Conservation (phyloP, 805 yeast species). For the Pichia sporocuriosa region DNA sequence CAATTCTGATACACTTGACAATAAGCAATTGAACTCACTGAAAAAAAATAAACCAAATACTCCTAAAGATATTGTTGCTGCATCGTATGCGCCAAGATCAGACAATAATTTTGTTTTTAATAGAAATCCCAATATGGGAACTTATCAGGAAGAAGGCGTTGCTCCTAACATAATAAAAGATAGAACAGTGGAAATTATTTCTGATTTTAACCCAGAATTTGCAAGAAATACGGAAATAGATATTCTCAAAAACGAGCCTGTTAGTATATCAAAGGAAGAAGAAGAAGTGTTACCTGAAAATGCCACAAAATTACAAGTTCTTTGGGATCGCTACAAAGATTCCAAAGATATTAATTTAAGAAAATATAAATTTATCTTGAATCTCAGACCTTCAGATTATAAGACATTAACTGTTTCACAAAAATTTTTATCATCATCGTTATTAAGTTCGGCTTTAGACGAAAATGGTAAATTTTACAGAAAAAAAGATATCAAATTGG, state of each 20-base stretch:
- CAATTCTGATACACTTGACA: not conserved
- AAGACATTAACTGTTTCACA: not conserved
- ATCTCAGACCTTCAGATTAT: slow-evolving; percentile 8
- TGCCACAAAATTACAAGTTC: slow-evolving; percentile 4
- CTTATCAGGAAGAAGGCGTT: slow-evolving; percentile 24
- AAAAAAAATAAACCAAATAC: not conserved
- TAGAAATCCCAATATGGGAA: slow-evolving; percentile 20
- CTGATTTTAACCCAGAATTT: slow-evolving; percentile 4
- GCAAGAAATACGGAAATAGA: slow-evolving; percentile 7
- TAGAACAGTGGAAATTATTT: too few species aligned
- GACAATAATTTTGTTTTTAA: slow-evolving; percentile 17
- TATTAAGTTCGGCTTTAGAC: slow-evolving; percentile 2
- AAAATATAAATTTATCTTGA: slow-evolving; percentile 4
- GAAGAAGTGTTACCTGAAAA: not conserved
- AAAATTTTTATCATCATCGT: slow-evolving; percentile 3
- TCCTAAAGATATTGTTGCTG: not conserved
- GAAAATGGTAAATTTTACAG: slow-evolving; percentile 2
- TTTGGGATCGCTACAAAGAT: slow-evolving; percentile 8
- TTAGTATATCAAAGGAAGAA: not conserved
- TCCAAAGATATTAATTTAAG: not conserved
- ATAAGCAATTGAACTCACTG: too few species aligned
- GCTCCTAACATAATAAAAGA: not conserved
- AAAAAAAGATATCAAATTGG: slow-evolving; percentile 3
- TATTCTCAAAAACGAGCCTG: not conserved
- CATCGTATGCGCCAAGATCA: slow-evolving; percentile 8